Base-by-base conservation (phyloP, 2,329 filamentous ascomycete species). In the Colletotrichum musae region DNA sequence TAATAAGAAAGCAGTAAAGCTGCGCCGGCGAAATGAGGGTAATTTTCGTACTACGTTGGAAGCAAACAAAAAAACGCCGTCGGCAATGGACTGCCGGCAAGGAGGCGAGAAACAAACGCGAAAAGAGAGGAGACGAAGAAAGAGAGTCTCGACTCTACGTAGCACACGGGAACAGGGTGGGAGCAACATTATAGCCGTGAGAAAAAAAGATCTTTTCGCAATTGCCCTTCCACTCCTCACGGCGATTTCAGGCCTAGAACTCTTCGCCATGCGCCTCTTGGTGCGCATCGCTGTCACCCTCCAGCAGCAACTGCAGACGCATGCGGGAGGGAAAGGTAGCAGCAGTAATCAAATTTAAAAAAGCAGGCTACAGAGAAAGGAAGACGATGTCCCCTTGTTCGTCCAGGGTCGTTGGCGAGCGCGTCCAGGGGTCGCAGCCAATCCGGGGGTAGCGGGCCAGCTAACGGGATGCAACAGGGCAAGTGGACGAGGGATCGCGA, bases 211-310 rank as follows among this genome's bases (percentile, higher is more conserved):
- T n/a, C n/a, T n/a, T n/a, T n/a, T n/a, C n/a, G n/a, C n/a, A n/a
- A n/a, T 60, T 28, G 36, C 58, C 58, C 48, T 60, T 51, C 58
- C 58, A 52, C 43, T 60, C 58, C 45, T 48, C 41, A 13, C 48
- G 43, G 45, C 58, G 58, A 41, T 28, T 51, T 41, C 28, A 36
- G 28, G 47, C 47, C 58, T 51, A 16, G 58, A 60, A 51, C 48
- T 60, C 26, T 10, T 36, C 32, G 9, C 7, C 10, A 10, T 36
- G 32, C 32, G 32, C 32, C 32, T 36, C 32, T 36, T 36, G 32
- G 32, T 36, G 32, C 32, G 12, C 28, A 18, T 58, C 24, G 26
- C 28, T 59, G 57, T 28, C 36, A 50, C 57, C 57, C 54, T 24
- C 57, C 57, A 58, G 32, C 43, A 36, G 32, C 43, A 7, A 16